Conservation (phyloP, 177 flowering plant genomes). For the Vitis hybrid region DNA sequence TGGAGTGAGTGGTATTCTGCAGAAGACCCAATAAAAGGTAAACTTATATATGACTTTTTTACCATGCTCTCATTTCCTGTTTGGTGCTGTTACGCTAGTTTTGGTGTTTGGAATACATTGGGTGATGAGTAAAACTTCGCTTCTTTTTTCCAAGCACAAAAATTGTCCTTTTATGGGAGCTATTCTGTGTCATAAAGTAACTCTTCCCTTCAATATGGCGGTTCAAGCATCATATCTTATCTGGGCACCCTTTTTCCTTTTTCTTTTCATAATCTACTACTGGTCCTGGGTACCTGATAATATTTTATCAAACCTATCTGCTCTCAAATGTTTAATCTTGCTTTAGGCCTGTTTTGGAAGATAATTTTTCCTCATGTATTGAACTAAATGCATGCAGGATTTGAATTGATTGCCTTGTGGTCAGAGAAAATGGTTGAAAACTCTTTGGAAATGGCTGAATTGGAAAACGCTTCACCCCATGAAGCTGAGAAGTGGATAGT, state of each 20-base stretch:
- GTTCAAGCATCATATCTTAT: not conserved
- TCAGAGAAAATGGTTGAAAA: conserved; percentile 67
- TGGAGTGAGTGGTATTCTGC: conserved; percentile 99
- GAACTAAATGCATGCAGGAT: conserved; percentile 51
- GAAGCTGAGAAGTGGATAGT: conserved; percentile 89
- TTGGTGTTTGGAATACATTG: not conserved
- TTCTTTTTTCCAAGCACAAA: not conserved
- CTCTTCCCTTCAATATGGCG: not conserved
- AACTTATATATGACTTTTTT: not conserved
- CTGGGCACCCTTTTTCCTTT: not conserved
- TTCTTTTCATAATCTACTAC: not conserved
- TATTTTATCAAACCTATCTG: not conserved
- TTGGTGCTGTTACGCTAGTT: not conserved
- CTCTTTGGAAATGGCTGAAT: conserved; percentile 90
- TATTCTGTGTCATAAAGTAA: not conserved
- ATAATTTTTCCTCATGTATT: conserved; percentile 1
- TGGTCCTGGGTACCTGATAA: not conserved
- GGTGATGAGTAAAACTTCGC: not conserved
- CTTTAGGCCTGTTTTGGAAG: conserved; percentile 5
- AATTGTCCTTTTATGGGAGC: not conserved
- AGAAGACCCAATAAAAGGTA: conserved; percentile 92
- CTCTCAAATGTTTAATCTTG: conserved; percentile 1
- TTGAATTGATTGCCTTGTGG: conserved; percentile 78
- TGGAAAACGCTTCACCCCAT: conserved; percentile 85
- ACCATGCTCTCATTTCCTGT: not conserved